Evolutionary conservation across 139 green algal genomes (phyloP).

Genomic region (Medakamo hakoo): DNA sequence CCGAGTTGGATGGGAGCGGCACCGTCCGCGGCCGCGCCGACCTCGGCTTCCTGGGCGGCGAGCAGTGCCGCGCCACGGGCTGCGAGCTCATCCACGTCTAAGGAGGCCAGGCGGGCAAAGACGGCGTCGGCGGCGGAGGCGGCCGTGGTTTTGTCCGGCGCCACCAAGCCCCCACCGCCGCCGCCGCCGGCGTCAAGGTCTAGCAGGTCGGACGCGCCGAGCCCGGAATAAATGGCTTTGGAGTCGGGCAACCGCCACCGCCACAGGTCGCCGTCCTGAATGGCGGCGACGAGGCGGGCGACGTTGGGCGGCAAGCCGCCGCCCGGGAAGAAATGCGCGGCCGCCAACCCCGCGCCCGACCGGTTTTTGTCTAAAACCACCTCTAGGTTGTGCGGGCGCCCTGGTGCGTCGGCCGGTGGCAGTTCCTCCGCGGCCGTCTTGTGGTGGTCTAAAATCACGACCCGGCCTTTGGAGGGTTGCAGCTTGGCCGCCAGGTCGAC

Average conservation of each 20-base stretch:
- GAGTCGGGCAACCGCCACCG: conserved; percentile 27
- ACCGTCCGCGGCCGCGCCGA: conserved; percentile 7
- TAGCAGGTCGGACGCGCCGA: not conserved
- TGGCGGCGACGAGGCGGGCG: not conserved
- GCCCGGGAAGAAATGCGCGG: conserved; percentile 32
- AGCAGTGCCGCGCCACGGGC: conserved; percentile 6
- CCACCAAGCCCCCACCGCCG: conserved; percentile 22
- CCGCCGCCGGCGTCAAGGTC: not conserved
- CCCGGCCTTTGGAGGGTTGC: conserved; percentile 1
- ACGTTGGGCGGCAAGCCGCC: not conserved
- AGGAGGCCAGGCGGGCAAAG: conserved; percentile 3
- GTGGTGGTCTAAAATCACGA: conserved; percentile 49
- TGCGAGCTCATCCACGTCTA: not conserved
- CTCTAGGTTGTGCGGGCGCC: conserved; percentile 16
- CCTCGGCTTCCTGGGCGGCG: conserved; percentile 6
- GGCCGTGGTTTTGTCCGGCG: conserved; percentile 19
- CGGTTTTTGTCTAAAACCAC: conserved; percentile 37
- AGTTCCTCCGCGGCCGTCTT: conserved; percentile 42
- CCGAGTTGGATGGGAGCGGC: conserved; percentile 22
- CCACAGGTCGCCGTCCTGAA: conserved; percentile 39
- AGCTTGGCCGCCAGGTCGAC: conserved; percentile 8
- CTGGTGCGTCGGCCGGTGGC: not conserved
- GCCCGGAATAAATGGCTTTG: conserved; percentile 30
- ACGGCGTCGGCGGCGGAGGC: conserved; percentile 30
- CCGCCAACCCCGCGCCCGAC: conserved; percentile 33